Base-by-base conservation (phyloP, 163 green algal species). In the Chlorella variabilis region DNA sequence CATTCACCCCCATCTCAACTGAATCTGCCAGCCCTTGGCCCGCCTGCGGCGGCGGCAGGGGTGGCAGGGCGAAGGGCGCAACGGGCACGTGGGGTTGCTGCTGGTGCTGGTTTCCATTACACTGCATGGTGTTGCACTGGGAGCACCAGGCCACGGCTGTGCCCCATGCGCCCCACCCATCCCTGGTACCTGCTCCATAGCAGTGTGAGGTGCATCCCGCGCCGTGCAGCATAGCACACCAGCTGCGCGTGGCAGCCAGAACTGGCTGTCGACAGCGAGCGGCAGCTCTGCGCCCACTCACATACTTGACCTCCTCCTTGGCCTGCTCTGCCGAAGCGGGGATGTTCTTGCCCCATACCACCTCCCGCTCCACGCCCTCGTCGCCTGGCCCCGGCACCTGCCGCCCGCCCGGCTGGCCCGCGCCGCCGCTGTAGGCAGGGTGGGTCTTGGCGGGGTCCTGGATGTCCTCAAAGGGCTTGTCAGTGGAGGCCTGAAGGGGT, bases 331-430 rank as follows among this genome's bases (percentile, higher is more conserved):
- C 54, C 0, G 27, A 62, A 6, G 51, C 41, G 3, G 80, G 80
- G 31, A 80, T 67, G 42, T 85, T 85, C 11, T 76, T 45, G 33
- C 80, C 80, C 59, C 29, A 66, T 54, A 71, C 70, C 13, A 85
- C 34, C 71, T 71, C 51, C 23, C 45, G 78, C 66, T 85, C 80
- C 4, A 42, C n/a, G 31, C 51, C 78, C 23, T 33, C 2, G 38
- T 70, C 71, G 36, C 39, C 75, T 17, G 62, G 13, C 21, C 9
- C 17, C 11, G 75, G 38, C 23, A 15, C 27, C 39, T 42, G 38
- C 0, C 4, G 20, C 39, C 38, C 31, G 17, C 36, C 54, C 33
- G 48, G 63, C 63, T 51, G n/a, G n/a, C n/a, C n/a, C n/a, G n/a
- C n/a, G n/a, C n/a, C 48, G 11, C 25, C 34, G n/a, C 29, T 49